Percentiles rank a stretch among this genome's conserved stretches.
These are phyloP conservation scores for Arabidopsis lyrata DNA, from an alignment of 441 rosid species.

Conservation along the genomic window DNA sequence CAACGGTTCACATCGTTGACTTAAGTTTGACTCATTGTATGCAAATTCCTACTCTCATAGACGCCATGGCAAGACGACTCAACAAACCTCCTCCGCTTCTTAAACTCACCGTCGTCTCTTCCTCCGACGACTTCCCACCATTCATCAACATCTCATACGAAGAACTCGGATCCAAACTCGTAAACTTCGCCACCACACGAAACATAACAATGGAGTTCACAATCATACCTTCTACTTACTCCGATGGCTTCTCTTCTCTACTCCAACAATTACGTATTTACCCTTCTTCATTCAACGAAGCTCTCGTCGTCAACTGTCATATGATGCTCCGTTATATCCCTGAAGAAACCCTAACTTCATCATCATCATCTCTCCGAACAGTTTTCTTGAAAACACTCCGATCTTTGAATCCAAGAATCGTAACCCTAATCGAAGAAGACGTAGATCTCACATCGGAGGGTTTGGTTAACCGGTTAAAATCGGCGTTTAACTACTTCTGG, in stretches of 20 bases:
- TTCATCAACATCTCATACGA: slow-evolving; percentile 67
- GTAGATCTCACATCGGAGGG: slow-evolving; percentile 72
- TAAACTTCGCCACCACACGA: slow-evolving; percentile 73
- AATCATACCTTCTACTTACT: slow-evolving; percentile 57
- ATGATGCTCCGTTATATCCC: slow-evolving; percentile 86
- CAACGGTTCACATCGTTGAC: slow-evolving; percentile 81
- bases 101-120: slow-evolving; percentile 74
- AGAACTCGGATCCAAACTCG: slow-evolving; percentile 70
- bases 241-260: slow-evolving; percentile 76
- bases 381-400: slow-evolving; percentile 68
- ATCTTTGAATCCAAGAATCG: slow-evolving; percentile 69
- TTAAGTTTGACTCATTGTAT: slow-evolving; percentile 87
- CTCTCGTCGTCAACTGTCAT: slow-evolving; percentile 83
- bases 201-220: slow-evolving; percentile 66
- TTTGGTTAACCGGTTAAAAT: slow-evolving; percentile 62
- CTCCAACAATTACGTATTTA: slow-evolving; percentile 62
- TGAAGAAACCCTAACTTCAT: slow-evolving; percentile 61
- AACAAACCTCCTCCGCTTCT: slow-evolving; percentile 60
- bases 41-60: slow-evolving; percentile 93
- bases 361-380: slow-evolving; percentile 50
- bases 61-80: slow-evolving; percentile 65
- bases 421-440: slow-evolving; percentile 81
- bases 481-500: slow-evolving; percentile 88
- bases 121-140: slow-evolving; percentile 49
- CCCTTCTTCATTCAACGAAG: slow-evolving; percentile 56